These are phyloP conservation scores for Boletellus deceptivus DNA, from an alignment of 1,284 basidiomycete species.

Conservation along the genomic window DNA sequence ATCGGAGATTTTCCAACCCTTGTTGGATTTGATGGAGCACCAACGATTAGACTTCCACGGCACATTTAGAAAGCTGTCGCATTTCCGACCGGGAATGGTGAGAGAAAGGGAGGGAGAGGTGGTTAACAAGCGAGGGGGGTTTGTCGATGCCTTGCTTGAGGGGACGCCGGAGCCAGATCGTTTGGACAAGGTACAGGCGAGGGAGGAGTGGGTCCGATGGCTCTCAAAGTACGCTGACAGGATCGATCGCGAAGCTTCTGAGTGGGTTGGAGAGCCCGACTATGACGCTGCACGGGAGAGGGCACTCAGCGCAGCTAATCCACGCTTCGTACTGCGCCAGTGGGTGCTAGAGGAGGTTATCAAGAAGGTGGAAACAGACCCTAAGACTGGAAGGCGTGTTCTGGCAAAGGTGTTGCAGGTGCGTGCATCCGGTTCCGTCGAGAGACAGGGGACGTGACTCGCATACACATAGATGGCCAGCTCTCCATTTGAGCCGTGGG, in stretches of 20 bases:
- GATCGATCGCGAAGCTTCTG: slow-evolving; percentile 55
- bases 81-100: slow-evolving; percentile 57
- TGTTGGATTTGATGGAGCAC: slow-evolving; percentile 67
- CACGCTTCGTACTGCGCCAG: slow-evolving; percentile 86
- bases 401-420: slow-evolving; percentile 76
- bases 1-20: slow-evolving; percentile 53
- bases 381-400: slow-evolving; percentile 54
- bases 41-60: slow-evolving; percentile 82
- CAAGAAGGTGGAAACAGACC: slow-evolving; percentile 57
- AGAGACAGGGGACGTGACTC: not conserved
- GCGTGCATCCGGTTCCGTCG: slow-evolving; percentile 21
- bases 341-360: slow-evolving; percentile 94
- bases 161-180: slow-evolving; percentile 44
- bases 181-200: slow-evolving; percentile 44
- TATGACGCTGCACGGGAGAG: slow-evolving; percentile 42
- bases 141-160: slow-evolving; percentile 51
- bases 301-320: slow-evolving; percentile 62
- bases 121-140: slow-evolving; percentile 37
- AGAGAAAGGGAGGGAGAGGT: slow-evolving; percentile 17
- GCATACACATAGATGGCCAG: slow-evolving; percentile 64
- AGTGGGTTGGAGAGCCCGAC: slow-evolving; percentile 34
- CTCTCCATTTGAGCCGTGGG: slow-evolving; percentile 78
- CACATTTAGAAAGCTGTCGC: slow-evolving; percentile 70
- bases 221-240: slow-evolving; percentile 65
- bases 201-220: slow-evolving; percentile 60